Base-by-base conservation (phyloP, 352 stramenopile genomes). In the Phytophthora fragariae region DNA sequence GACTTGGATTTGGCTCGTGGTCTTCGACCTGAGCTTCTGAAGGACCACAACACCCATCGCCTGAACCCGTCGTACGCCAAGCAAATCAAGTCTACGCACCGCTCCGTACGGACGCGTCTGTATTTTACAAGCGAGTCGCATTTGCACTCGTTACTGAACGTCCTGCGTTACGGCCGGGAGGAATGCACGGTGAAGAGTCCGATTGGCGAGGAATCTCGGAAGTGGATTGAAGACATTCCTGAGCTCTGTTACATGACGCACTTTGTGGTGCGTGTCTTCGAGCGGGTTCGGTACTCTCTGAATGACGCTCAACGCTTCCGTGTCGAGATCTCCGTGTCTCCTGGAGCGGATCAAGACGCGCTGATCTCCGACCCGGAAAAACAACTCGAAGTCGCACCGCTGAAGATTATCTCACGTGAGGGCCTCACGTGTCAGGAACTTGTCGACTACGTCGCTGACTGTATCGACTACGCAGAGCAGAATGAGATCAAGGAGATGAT, bases 51-150 rank as follows among this genome's bases (percentile, higher is more conserved):
- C 60, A 97, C 89, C 3, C 88, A 97, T 61, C 90, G 90, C 1
- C 62, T 97, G 24, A 93, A 97, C 47, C 88, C 90, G 61, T 89
- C 80, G 15, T 97, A 95, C 71, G 88, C 85, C 12, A 94, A 93
- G 69, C 89, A 92, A 66, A 85, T 97, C 76, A 97, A 95, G 75
- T 99, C 96, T 14, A 94, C 98, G 65, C 95, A 98, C 53, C 90
- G 98, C 37, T 93, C 96, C 7, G 98, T 99, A 61, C 97, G 98
- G 65, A 99, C 98, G 31, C 92, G 98, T 1, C 85, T 99, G 17
- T 99, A 99, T 76, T 99, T 99, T 75, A 99, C 98, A 17, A 99
- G 95, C 31, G 98, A 99, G 82, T 97, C 90, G 44, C 98, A 99
- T 76, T 78, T 99, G 60, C 98, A 99, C 79, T 95, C 97, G 5